Evolutionary conservation across 2,329 filamentous ascomycete species (phyloP), one percentile per base, ranked within the genome.

Genomic region (Trichoderma guizhouense): DNA sequence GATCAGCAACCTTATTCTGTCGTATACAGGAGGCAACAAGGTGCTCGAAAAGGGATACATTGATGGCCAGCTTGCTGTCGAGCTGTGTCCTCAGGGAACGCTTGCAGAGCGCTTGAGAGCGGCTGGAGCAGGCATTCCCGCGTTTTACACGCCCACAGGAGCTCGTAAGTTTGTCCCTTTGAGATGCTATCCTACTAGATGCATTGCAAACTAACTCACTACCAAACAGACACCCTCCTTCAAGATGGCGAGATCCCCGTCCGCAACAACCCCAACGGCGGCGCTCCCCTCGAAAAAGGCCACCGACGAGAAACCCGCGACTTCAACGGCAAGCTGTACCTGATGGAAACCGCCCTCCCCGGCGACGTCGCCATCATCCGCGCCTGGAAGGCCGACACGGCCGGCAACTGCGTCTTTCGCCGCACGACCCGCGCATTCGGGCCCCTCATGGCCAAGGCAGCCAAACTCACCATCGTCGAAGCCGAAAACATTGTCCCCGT

Each of bases 401-500:
- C 91, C 5, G 93, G 93, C 14, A 95, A 95, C 81, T 94, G 92
- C 78, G 87, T 93, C 51, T 96, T 97, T 84, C 86, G 92, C 79
- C 91, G 92, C 80, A 92, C 92, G 0, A 93, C 92, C 36, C 92
- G 92, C 79, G 90, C 91, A 0, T 94, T 93, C 74, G 91, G 90
- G 1, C 87, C 89, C 7, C 86, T 93, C 74, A 93, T 94, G 92
- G 93, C 92, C 72, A 95, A 95, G 82, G 93, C 93, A 0, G 93
- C 93, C 0, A 88, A 87, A 62, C 78, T 93, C 51, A 91, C 93
- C 30, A 95, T 97, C 53, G 93, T 96, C 47, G 93, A 97, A 79
- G 93, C 93, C 1, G 93, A 97, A 78, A 87, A 95, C 74, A 94
- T 97, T 72, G 93, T 97, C 67, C 89, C 91, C 3, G 81, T 90